Percentiles rank a stretch among this genome's conserved stretches.
These are phyloP conservation scores for Chaetomium fimeti DNA, from an alignment of 495 filamentous ascomycete species.

Conservation along the genomic window DNA sequence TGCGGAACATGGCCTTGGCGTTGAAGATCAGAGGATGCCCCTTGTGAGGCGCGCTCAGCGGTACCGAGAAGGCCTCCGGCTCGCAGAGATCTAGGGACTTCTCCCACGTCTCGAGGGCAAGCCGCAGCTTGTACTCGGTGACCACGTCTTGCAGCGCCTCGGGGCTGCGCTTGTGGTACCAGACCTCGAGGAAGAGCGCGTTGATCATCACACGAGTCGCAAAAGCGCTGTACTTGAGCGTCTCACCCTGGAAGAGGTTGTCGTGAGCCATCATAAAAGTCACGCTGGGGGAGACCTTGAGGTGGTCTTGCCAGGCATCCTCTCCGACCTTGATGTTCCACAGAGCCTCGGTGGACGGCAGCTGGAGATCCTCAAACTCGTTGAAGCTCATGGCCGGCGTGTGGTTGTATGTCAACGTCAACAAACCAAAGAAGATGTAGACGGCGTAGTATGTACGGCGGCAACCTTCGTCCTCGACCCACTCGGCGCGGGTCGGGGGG, in stretches of 20 bases:
- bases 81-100: constrained; percentile 92
- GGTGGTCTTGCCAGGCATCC: constrained; percentile 79
- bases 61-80: constrained; percentile 84
- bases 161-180: constrained; percentile 96
- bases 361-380: constrained; percentile 88
- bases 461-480: constrained; percentile 96
- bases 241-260: constrained; percentile 89
- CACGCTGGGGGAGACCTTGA: constrained; percentile 65
- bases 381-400: constrained; percentile 96
- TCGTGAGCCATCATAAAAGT: constrained; percentile 94
- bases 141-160: constrained; percentile 95
- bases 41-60: constrained; percentile 91
- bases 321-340: constrained; percentile 86
- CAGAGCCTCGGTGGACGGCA: constrained; percentile 90
- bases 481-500: constrained; percentile 77
- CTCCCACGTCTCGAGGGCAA: constrained; percentile 97
- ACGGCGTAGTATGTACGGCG: constrained; percentile 98
- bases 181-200: constrained; percentile 95
- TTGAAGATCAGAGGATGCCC: constrained; percentile 99
- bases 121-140: constrained; percentile 95
- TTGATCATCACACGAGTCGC: constrained; percentile 99
- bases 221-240: constrained; percentile 92
- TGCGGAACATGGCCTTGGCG: constrained; percentile 95
- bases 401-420: constrained; percentile 96
- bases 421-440: constrained; percentile 96